Base-by-base conservation (phyloP, 257 asterid genomes). In the Plantago elongata region DNA sequence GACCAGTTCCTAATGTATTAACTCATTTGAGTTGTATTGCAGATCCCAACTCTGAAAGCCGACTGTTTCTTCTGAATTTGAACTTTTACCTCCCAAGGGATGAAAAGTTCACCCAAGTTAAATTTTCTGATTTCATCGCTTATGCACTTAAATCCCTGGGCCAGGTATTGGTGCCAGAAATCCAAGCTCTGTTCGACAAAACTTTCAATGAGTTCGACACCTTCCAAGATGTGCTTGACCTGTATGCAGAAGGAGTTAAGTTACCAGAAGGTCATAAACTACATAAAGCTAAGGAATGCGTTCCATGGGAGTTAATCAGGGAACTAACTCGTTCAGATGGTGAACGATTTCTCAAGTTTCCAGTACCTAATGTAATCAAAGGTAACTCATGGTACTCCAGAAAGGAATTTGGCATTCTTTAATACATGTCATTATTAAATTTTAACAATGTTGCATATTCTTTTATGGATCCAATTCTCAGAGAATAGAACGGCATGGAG, bases 401-500 rank as follows among this genome's bases (percentile, higher is more conserved):
- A 34, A 7, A 34, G 40, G 40, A 34, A 34, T 34, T 34, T 34
- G 40, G 4, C 8, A 34, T 34, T 5, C 40, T 12, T 54, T 18
- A 11, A 11, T 16, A 37, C 34, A 11, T 14, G 11, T 2, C 4
- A 1, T 3, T 1, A 37, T 54, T 27, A 54, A 9, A 10, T 54
- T 54, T 5, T 27, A 3, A 54, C 5, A 29, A 40, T 54, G 7
- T 11, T 29, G 42, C 42, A 40, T 54, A 57, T 37, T n/a, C 46
- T 34, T 13, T 49, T 22, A 47, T 27, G 68, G 51, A 52, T 49
- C 8, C 13, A 13, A 22, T 70, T 66, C 27, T 22, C 84, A 92
- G 99, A 64, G 80, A 88, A 86, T 73, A 79, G 49, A 74, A 72
- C 94, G 29, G 96, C 96, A 2, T 92, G 99, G 99, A 89, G 99